Conservation (phyloP, 495 filamentous ascomycete genomes). For the Tuber calosporum region DNA sequence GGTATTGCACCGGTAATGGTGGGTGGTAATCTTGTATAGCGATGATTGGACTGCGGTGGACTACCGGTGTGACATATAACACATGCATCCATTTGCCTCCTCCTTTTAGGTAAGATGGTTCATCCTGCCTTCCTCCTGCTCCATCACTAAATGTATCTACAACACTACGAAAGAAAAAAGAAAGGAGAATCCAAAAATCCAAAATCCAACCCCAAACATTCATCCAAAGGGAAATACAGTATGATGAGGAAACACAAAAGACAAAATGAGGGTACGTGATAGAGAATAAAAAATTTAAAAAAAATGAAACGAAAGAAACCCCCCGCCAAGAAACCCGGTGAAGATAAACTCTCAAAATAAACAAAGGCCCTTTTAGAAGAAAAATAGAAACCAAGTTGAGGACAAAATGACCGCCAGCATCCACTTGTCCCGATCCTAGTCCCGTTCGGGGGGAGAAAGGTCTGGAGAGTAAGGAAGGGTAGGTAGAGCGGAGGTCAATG, state of each 20-base stretch:
- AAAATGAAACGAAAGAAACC: background rate
- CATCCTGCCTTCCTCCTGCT: background rate
- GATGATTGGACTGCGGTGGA: background rate
- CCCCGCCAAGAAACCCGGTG: background rate
- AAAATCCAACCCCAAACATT: background rate
- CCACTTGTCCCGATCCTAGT: background rate
- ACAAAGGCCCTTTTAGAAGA: background rate
- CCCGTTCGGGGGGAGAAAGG: background rate
- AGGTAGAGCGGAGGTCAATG: background rate
- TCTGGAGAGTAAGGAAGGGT: background rate
- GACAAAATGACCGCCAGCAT: background rate
- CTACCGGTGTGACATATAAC: background rate
- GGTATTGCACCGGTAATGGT: background rate
- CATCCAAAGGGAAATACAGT: background rate
- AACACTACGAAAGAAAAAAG: background rate
- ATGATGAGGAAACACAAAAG: background rate
- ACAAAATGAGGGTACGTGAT: background rate
- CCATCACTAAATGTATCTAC: background rate
- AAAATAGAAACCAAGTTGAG: too few relatives aligned
- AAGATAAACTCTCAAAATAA: background rate
- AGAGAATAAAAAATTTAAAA: background rate
- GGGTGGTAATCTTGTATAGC: too few relatives aligned
- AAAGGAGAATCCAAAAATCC: background rate
- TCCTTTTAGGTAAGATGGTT: background rate
- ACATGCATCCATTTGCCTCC: background rate